Evolutionary conservation across 2,329 filamentous ascomycete species (phyloP).

Genomic region (Lachnellula arida): DNA sequence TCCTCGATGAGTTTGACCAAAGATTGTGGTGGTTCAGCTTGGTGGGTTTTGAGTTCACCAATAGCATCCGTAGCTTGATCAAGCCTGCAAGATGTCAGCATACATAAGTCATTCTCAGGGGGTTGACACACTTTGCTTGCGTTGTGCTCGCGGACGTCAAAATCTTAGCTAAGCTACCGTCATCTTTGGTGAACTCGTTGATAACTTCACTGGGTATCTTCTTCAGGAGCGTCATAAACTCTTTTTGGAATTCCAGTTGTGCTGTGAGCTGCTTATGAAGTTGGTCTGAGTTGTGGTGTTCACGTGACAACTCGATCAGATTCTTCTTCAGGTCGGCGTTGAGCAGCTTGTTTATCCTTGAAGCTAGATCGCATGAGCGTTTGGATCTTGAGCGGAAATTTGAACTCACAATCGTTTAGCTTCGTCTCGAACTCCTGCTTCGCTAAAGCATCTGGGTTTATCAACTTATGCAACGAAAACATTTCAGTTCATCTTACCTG

Average conservation of each 20-base stretch:
- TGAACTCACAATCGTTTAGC: neutral
- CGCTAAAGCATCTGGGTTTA: neutral
- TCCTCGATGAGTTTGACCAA: slow-evolving; percentile 23
- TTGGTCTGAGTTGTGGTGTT: slow-evolving; percentile 12
- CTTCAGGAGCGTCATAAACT: slow-evolving; percentile 20
- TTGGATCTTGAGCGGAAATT: too few species aligned
- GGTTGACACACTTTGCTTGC: slow-evolving; percentile 29
- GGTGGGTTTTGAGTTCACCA: slow-evolving; percentile 8
- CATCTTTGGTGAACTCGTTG: slow-evolving; percentile 19
- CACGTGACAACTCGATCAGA: slow-evolving; percentile 14
- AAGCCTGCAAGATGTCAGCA: slow-evolving; percentile 19
- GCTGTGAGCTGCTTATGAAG: slow-evolving; percentile 17
- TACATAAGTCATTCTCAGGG: slow-evolving; percentile 4
- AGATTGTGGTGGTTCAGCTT: slow-evolving; percentile 11
- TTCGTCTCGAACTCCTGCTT: neutral
- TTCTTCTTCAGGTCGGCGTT: slow-evolving; percentile 12
- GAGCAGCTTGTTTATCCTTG: slow-evolving; percentile 6
- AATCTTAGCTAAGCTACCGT: slow-evolving; percentile 18
- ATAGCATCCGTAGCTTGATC: slow-evolving; percentile 16
- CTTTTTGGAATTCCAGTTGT: slow-evolving; percentile 13
- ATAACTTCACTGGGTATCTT: slow-evolving; percentile 13
- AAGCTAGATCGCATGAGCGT: neutral
- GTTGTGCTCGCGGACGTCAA: slow-evolving; percentile 10
- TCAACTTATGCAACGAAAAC: neutral
- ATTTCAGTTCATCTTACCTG: neutral